Evolutionary conservation across 768 basidiomycete species (phyloP).

Genomic region (Tricholoma flavovirens): DNA sequence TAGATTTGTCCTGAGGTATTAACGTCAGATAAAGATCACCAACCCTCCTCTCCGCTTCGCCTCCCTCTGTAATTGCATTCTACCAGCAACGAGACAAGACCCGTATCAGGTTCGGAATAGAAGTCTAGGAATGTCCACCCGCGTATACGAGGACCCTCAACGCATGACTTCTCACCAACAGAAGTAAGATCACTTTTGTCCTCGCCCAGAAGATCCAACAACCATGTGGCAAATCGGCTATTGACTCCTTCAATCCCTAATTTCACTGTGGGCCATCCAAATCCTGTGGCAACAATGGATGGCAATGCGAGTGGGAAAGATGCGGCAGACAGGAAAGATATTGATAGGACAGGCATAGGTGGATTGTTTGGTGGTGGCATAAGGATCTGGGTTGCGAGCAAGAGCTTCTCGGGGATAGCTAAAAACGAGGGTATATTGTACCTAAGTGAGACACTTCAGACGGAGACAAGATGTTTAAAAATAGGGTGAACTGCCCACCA

Average conservation of each 20-base stretch:
- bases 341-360: slow-evolving; percentile 47
- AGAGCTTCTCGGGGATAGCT: slow-evolving; percentile 77
- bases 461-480: background rate
- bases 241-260: slow-evolving; percentile 89
- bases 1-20: background rate
- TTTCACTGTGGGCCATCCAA: slow-evolving; percentile 74
- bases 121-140: slow-evolving; percentile 80
- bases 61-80: slow-evolving; percentile 71
- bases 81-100: slow-evolving; percentile 59
- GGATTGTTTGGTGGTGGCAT: slow-evolving; percentile 30
- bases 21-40: slow-evolving; percentile 4
- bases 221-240: slow-evolving; percentile 63
- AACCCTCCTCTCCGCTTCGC: slow-evolving; percentile 17
- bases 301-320: slow-evolving; percentile 80
- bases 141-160: slow-evolving; percentile 43
- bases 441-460: slow-evolving; percentile 35
- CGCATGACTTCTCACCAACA: slow-evolving; percentile 11
- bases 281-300: slow-evolving; percentile 68
- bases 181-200: slow-evolving; percentile 5
- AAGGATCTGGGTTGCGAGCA: slow-evolving; percentile 50
- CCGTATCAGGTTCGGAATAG: slow-evolving; percentile 52
- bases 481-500: slow-evolving; percentile 47
- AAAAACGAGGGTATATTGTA: slow-evolving; percentile 77
- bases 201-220: slow-evolving; percentile 47
- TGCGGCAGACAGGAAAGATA: slow-evolving; percentile 79